Evolutionary conservation across 495 filamentous ascomycete species (phyloP).

Genomic region (Entonaema liquescens): DNA sequence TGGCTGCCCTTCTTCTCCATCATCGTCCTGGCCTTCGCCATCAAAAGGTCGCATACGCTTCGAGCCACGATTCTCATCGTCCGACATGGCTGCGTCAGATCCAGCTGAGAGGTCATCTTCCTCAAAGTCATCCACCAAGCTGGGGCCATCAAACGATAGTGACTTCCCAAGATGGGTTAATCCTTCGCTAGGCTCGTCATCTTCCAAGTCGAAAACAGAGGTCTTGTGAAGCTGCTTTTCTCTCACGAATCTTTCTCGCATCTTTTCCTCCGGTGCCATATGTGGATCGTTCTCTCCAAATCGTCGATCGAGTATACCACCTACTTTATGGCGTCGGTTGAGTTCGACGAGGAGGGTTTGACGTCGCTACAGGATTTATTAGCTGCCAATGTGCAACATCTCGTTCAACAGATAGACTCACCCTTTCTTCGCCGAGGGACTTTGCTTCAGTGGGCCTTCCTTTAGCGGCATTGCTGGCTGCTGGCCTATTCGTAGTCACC

Average conservation of each 20-base stretch:
- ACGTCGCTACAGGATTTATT: conserved; percentile 62
- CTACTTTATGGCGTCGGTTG: conserved; percentile 84
- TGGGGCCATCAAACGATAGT: conserved; percentile 67
- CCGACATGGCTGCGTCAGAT: conserved; percentile 55
- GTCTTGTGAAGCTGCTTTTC: conserved; percentile 80
- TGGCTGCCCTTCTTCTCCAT: conserved; percentile 63
- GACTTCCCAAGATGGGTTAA: conserved; percentile 87
- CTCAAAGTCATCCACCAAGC: conserved; percentile 74
- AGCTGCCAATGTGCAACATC: not conserved
- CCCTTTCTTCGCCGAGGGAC: conserved; percentile 85
- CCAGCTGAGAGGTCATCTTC: conserved; percentile 66
- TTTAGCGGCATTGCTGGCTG: conserved; percentile 59
- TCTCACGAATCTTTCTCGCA: conserved; percentile 85
- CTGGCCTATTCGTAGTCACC: conserved; percentile 67
- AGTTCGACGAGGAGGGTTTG: conserved; percentile 86
- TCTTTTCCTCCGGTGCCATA: conserved; percentile 93
- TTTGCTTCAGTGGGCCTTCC: conserved; percentile 83
- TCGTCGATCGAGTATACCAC: conserved; percentile 89
- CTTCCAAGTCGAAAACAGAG: conserved; percentile 89
- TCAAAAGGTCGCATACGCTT: conserved; percentile 67
- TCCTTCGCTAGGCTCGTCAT: conserved; percentile 72
- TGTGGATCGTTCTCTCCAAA: conserved; percentile 96
- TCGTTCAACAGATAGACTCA: conserved; percentile 54
- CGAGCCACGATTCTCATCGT: conserved; percentile 58
- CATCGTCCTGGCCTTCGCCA: conserved; percentile 53